Evolutionary conservation across 495 filamentous ascomycete genomes (phyloP), one percentile per base, ranked within the genome.

Genomic region (Hypoxylon subgilvum): DNA sequence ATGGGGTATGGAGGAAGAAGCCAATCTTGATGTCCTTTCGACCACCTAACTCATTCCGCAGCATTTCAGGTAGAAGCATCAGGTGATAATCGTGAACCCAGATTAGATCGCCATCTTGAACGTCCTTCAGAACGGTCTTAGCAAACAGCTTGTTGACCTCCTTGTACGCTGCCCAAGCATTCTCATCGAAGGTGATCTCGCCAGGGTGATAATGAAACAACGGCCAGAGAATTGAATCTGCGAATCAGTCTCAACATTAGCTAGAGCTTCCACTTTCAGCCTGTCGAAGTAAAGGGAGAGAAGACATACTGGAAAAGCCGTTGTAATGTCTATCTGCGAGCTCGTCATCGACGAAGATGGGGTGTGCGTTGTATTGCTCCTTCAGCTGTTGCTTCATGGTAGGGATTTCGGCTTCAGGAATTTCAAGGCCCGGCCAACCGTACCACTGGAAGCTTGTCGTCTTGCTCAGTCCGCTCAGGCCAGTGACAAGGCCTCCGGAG

Each of bases 41-140:
- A 30, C 84, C 73, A 17, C 84, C 81, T 45, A 84, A 71, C 61
- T 91, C 88, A 44, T 94, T 84, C 48, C 93, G 86, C 46, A 97
- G 77, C 83, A 96, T 88, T 51, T 84, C 77, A 0, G 93, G 93
- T 14, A 97, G 76, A 1, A 97, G 82, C 89, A 97, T 93, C 43
- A 96, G 77, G 73, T 97, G 93, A 70, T 96, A 97, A 70, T 97
- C 93, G 69, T 97, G 93, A 0, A 97, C 86, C 93, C 93, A 97
- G 66, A 97, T 86, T 35, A 96, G 69, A 61, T 92, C 89, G 31
- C 89, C 91, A 46, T 88, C 84, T 57, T 87, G 78, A 0, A 91
- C 87, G 55, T 88, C 81, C 42, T 85, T 80, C 6, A 85, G 80
- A 48, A 97, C 81, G 0, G 82, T 79, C 71, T 90, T 87, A 16